Base-by-base conservation (phyloP, 495 filamentous ascomycete species). In the Penicillium lividum region DNA sequence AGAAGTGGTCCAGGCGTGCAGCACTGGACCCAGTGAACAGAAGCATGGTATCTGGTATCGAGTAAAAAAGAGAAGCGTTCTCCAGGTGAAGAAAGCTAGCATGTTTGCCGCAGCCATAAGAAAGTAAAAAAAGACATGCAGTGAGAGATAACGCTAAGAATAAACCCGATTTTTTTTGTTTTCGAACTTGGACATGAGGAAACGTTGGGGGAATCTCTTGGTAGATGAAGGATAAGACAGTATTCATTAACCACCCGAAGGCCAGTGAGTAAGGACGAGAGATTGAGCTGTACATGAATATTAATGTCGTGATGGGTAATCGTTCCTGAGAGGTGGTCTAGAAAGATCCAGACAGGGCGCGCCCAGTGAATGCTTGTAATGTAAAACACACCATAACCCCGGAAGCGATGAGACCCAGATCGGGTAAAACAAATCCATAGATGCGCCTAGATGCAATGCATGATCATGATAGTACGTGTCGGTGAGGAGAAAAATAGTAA, bases 401-500 rank as follows among this genome's bases (percentile, higher is more conserved):
- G 34, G 54, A 67, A 38, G 51, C 61, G 50, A 56, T 62, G 58
- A 58, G 47, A 62, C 51, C 42, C 63, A 59, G 57, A 68, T 60
- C 64, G 59, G 65, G 56, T 56, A 68, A 68, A 63, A 29, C 58
- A 64, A 66, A 66, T 66, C 66, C 70, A 65, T 59, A 68, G 60
- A 59, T 73, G 72, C 75, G 75, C 75, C 75, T 57, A 70, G 58
- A 77, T 77, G 75, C 75, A 76, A 77, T 77, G 75, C 75, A 73
- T 68, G 65, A 68, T 78, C 75, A 58, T 78, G 65, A 77, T 75
- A 63, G 69, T 72, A 74, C 70, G 69, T 77, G 73, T 77, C 66
- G 48, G 44, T 56, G 58, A 62, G 49, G 38, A 30, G 25, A 34
- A 34, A 46, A 4, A 31, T 2, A 15, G 13, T 10, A 34, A 31